Evolutionary conservation across 106 monocot species (phyloP).

Genomic region (Iris macrosiphon): DNA sequence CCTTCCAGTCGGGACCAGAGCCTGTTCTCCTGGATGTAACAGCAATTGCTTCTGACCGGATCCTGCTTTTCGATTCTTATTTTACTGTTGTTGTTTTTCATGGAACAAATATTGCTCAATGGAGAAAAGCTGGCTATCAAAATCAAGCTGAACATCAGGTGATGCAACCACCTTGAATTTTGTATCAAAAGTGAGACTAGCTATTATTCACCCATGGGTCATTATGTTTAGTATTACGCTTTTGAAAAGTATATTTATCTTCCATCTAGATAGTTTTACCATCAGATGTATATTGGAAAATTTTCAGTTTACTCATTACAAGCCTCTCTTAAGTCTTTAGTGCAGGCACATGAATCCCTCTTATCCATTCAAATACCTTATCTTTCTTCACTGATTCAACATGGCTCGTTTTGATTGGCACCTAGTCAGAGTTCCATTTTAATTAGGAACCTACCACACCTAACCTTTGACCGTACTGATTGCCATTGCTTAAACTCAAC

Average conservation of each 20-base stretch:
- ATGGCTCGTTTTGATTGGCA: no score
- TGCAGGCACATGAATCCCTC: no score
- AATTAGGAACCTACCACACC: no score
- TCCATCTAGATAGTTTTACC: no score
- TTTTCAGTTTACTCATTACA: no score
- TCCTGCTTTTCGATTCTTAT: slow-evolving; percentile 69
- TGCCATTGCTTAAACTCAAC: no score
- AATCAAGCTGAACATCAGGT: slow-evolving; percentile 69
- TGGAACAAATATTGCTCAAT: slow-evolving; percentile 67
- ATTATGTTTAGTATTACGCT: not conserved
- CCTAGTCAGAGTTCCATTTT: no score
- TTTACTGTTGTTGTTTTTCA: slow-evolving; percentile 76
- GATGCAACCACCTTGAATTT: slow-evolving; percentile 15
- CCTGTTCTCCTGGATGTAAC: slow-evolving; percentile 66
- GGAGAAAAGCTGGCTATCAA: slow-evolving; percentile 75
- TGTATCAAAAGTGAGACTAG: not conserved
- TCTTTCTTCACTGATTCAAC: no score
- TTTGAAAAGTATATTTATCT: slow-evolving; percentile 26
- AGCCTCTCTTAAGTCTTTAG: no score
- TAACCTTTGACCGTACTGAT: no score
- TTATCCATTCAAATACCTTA: no score
- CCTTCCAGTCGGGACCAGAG: slow-evolving; percentile 52
- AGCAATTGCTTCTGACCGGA: slow-evolving; percentile 62
- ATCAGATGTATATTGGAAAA: no score
- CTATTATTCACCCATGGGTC: not conserved